Evolutionary conservation across 768 basidiomycete species (phyloP), one percentile per base, ranked within the genome.

Genomic region (Strobilomyces dryophilus): DNA sequence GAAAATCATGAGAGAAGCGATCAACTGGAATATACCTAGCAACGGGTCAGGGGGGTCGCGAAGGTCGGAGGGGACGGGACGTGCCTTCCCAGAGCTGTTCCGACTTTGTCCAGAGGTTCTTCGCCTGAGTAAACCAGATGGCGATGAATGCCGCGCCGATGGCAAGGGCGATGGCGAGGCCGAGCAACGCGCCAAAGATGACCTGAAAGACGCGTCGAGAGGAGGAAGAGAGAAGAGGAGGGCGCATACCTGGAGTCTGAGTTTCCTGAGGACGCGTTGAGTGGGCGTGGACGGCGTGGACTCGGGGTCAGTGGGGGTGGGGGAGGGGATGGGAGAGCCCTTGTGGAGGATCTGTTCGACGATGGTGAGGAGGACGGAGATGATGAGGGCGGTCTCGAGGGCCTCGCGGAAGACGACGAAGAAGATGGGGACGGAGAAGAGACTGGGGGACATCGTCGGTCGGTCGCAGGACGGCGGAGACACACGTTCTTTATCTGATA

Each of bases 381-480:
- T 73, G 77, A 98, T 92, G 74, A 98, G 88, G 40, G 83, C 84
- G 5, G 92, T 89, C 76, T 97, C 94, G 57, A 97, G 79, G 5
- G 92, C 89, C 79, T 97, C 94, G 66, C 94, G 83, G 70, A 95
- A 93, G 73, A 95, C 84, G 73, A 97, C 93, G 80, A 98, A 93
- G 77, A 94, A 97, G 61, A 98, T 92, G 64, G 92, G 84, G 51
- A 95, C 80, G 53, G 89, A 90, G 73, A 97, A 97, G 51, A 94
- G 73, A 64, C 83, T 80, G 56, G 21, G 24, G 11, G 57, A 0
- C 57, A 61, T 61, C 36, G n/a, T 14, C 15, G 29, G 40, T 17
- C 15, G 15, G 27, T 27, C 24, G 8, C 8, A 12, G 24, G 9
- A 2, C 8, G 37, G 7, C 18, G 6, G 0, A 17, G 15, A 21